Percentiles rank a stretch among this genome's conserved stretches.
phyloP scores from a whole-genome alignment of 768 basidiomycete genomes.

The Termitomyces sp. region DNA sequence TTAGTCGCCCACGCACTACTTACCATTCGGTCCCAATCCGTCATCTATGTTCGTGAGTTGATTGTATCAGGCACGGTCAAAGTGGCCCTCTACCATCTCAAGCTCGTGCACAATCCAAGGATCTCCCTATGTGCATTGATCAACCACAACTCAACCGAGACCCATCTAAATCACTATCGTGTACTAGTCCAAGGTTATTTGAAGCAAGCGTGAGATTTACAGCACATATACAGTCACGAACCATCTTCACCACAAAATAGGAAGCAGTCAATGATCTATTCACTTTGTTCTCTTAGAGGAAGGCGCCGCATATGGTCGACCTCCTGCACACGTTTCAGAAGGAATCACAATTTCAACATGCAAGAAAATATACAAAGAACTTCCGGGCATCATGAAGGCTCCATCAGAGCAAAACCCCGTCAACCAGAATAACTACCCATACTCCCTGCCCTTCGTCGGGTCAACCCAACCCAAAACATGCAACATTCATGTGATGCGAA shows the following conservation, averaged over 20 bases:
- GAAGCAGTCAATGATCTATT: neutral
- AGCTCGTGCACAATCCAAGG: neutral
- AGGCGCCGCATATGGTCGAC: constrained; percentile 9
- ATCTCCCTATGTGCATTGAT: neutral
- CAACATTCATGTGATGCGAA: neutral
- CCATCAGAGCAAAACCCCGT: neutral
- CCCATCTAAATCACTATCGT: neutral
- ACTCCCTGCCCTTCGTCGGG: neutral
- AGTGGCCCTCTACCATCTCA: too few species aligned
- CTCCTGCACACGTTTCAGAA: constrained; percentile 13
- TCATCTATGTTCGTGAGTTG: neutral
- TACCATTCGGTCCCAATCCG: neutral
- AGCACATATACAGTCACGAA: neutral
- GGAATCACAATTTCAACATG: constrained; percentile 10
- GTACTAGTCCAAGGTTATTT: neutral
- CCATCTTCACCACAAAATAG: constrained; percentile 5
- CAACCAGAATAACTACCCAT: neutral
- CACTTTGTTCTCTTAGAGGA: constrained; percentile 11
- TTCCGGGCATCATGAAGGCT: constrained; percentile 8
- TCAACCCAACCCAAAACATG: neutral
- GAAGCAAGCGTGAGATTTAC: neutral
- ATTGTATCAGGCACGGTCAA: neutral
- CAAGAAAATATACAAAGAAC: constrained; percentile 13
- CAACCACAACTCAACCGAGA: neutral
- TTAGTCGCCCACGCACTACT: neutral